Evolutionary conservation across 2,329 filamentous ascomycete species (phyloP).

Genomic region (Aspergillus proliferans): DNA sequence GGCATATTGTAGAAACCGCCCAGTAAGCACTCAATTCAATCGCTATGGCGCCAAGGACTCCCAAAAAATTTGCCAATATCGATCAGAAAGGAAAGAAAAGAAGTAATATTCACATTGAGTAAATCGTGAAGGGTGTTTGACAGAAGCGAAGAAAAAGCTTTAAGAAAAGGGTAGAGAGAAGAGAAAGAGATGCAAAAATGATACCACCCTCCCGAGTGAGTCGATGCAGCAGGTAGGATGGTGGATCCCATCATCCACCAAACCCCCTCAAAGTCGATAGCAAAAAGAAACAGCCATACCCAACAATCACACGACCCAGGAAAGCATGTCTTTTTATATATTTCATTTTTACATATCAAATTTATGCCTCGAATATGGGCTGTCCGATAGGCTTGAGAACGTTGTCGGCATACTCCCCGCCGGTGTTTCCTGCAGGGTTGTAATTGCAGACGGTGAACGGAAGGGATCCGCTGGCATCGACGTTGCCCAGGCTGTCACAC

Average conservation of each 20-base stretch:
- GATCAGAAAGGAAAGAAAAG: not conserved
- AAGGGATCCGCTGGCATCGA: constrained; percentile 39
- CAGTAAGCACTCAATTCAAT: not conserved
- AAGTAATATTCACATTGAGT: not conserved
- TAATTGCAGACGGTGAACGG: constrained; percentile 90
- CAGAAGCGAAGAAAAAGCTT: not conserved
- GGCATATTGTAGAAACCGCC: too few species aligned
- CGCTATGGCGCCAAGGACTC: not conserved
- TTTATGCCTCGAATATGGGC: constrained; percentile 28
- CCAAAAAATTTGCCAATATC: not conserved
- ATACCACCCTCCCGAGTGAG: not conserved
- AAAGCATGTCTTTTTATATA: too few species aligned
- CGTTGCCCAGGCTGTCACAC: constrained; percentile 42
- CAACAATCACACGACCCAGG: not conserved
- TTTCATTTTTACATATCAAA: not conserved
- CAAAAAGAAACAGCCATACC: not conserved
- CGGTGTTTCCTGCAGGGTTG: constrained; percentile 57
- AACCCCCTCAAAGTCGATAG: not conserved
- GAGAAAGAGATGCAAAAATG: not conserved
- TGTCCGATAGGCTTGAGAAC: constrained; percentile 40
- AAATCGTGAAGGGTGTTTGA: not conserved
- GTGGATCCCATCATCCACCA: not conserved
- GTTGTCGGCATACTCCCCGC: constrained; percentile 49
- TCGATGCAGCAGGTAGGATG: not conserved
- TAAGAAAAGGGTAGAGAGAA: not conserved